Evolutionary conservation across 148 eudicot genomes (phyloP).

Genomic region (Fagopyrum homotropicum): DNA sequence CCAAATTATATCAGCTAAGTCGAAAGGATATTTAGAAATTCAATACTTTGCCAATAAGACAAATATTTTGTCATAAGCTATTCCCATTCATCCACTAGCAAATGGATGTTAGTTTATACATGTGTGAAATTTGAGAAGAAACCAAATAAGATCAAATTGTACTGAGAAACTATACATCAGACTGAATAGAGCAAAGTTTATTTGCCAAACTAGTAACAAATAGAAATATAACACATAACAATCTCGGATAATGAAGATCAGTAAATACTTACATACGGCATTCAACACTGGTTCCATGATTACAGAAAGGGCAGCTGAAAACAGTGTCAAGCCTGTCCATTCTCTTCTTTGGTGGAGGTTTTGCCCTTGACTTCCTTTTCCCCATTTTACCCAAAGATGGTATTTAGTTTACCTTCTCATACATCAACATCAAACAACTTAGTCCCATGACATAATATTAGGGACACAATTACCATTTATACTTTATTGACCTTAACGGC

Average conservation of each 20-base stretch:
- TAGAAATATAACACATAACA: neutral
- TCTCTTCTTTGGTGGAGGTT: constrained; percentile 85
- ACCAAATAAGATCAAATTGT: neutral
- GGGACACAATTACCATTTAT: neutral
- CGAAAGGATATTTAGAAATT: neutral
- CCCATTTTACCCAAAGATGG: constrained; percentile 38
- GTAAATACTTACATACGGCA: constrained; percentile 62
- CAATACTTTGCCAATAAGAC: neutral
- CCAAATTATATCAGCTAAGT: neutral
- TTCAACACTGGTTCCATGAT: constrained; percentile 82
- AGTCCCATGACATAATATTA: constrained; percentile 1
- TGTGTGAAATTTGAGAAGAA: neutral
- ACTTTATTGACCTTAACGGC: neutral
- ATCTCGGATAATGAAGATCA: neutral
- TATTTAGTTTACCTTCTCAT: neutral
- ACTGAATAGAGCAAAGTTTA: neutral
- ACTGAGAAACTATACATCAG: neutral
- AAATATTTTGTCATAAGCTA: neutral
- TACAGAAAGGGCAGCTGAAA: constrained; percentile 88
- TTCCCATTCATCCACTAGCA: neutral
- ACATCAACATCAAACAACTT: neutral
- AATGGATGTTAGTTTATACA: neutral
- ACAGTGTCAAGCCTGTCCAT: constrained; percentile 90
- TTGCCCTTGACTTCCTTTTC: constrained; percentile 87
- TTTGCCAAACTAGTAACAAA: neutral